Percentiles rank a stretch among this genome's conserved stretches.
These are phyloP conservation scores for Achaetomiella virescens DNA, from an alignment of 495 filamentous ascomycete genomes.

Conservation along the genomic window DNA sequence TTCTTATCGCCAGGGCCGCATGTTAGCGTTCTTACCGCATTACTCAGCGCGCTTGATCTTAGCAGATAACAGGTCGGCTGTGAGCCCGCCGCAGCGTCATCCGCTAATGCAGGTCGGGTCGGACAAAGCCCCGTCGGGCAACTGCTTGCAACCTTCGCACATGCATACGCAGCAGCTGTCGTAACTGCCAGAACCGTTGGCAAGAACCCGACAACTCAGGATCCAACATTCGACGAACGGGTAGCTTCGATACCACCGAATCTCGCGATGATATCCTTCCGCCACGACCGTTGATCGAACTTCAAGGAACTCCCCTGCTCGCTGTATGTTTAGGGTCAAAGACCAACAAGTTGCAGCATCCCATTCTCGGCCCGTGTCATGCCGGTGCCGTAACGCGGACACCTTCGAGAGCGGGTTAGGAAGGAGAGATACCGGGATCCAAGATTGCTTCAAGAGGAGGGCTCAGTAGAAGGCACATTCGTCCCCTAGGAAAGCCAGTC, in stretches of 20 bases:
- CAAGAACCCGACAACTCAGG: background rate
- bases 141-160: background rate
- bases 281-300: too few relatives aligned
- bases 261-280: too few relatives aligned
- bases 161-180: background rate
- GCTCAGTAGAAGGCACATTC: background rate
- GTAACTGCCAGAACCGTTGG: background rate
- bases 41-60: background rate
- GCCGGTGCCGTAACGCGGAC: background rate
- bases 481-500: background rate
- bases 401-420: background rate
- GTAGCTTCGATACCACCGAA: background rate
- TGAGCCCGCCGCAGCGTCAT: background rate
- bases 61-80: slow-evolving; percentile 9
- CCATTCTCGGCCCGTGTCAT: background rate
- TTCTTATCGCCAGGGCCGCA: background rate
- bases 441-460: background rate
- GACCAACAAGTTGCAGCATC: background rate
- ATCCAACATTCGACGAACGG: too few relatives aligned
- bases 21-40: slow-evolving; percentile 1
- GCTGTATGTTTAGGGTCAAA: too few relatives aligned
- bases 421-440: background rate
- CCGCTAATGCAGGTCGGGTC: slow-evolving; percentile 5
- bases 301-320: too few relatives aligned
- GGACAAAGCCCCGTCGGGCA: slow-evolving; percentile 8